Base-by-base conservation (phyloP, 2,329 filamentous ascomycete species). In the Colletotrichum liriopes region DNA sequence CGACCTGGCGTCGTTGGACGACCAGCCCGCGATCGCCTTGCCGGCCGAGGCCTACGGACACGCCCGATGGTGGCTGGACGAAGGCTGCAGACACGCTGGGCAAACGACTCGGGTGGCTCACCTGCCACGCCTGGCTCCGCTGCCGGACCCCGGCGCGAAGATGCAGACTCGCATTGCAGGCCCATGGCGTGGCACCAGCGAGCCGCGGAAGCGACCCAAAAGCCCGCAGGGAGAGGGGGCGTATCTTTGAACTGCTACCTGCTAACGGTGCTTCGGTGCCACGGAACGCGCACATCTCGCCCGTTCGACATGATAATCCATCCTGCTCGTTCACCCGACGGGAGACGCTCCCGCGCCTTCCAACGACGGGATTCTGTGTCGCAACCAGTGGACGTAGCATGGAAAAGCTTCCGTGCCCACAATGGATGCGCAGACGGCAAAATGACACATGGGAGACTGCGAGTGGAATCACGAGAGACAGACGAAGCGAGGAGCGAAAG, bases 81-180 rank as follows among this genome's bases (percentile, higher is more conserved):
- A 20, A 23, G 23, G 8, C 9, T 11, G 37, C 41, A 16, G 35
- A n/a, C 23, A 35, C 32, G 5, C 7, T 26, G 35, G 26, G 14
- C 43, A 43, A 14, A 5, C 23, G 45, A 35, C 41, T 18, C 11
- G 41, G 6, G 26, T 20, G 7, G 8, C 26, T 23, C 35, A 51
- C 43, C 26, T 45, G 16, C 52, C 52, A n/a, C 61, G 41, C 7
- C 26, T 64, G n/a, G 18, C 51, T 29, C 58, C 29, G 20, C 58
- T 47, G 47, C 49, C 58, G n/a, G 20, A 49, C 12, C 32, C 47
- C 11, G 62, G 12, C 14, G 32, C 6, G n/a, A 64, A 56, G 49
- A 32, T 56, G 37, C 41, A 18, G 9, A 18, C 18, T 23, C 29
- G 55, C 9, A 56, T 63, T 18, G 32, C 23, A 18, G 56, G 9